Evolutionary conservation across 164 flowering plant genomes (phyloP), one percentile per base, ranked within the genome.

Genomic region (Sedum album): DNA sequence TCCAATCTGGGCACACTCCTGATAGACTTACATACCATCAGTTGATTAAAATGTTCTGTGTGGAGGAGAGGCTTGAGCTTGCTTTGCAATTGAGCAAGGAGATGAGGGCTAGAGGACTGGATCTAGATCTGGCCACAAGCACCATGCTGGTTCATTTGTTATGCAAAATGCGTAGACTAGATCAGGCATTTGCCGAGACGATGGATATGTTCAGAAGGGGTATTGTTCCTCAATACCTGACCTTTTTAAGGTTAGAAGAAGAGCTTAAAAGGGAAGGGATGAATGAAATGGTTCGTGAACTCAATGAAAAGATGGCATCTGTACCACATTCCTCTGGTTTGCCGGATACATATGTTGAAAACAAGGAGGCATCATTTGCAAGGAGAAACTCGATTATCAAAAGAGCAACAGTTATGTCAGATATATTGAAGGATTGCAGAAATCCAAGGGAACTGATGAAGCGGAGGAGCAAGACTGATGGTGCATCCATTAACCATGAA

Each of bases 121-220:
- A 85, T 75, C 70, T 82, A 68, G 96, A 90, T 76, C 79, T 83
- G 48, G 86, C 84, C 46, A 72, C 86, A 14, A 73, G 91, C 76
- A 83, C 91, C 61, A 89, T 90, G 96, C 68, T 93, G 73, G 71
- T 87, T 38, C 91, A 90, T 81, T 80, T 93, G 77, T 82, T 88
- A 6, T 81, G 85, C 71, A 89, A 79, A 73, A 70, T 86, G 84
- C 79, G 70, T 55, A 82, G 79, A 68, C 71, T 80, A 44, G 87
- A 86, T 66, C 89, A 87, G 65, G 96, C 96, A 35, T 79, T 79
- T 73, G 67, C 38, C 25, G 88, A 82, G 74, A 85, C 90, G 70
- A 81, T 84, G 77, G 85, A 82, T 69, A 81, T 89, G 96, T 77
- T 90, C 48, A 73, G 82, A 31, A 82, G 86, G 71, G 98, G 98